Percentiles rank a stretch among this genome's conserved stretches.
phyloP scores from a whole-genome alignment of 345 rosid species.

The Bruguiera gymnorhiza region DNA sequence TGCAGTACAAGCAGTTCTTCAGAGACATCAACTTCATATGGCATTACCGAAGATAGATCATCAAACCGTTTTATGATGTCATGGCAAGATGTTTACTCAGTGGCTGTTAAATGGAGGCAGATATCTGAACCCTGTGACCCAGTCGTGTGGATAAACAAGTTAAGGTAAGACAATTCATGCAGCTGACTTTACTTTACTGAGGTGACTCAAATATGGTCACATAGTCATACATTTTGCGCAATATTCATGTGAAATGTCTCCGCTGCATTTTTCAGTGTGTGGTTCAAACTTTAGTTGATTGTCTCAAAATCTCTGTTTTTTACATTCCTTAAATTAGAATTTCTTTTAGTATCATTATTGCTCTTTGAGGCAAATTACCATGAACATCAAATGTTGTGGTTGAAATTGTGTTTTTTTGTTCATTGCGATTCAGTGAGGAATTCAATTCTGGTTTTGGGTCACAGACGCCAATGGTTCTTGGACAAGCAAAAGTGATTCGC shows the following conservation, averaged over 20 bases:
- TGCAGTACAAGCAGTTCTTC: constrained; percentile 82
- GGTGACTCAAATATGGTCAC: constrained; percentile 5
- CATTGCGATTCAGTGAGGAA: constrained; percentile 61
- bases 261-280: neutral
- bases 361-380: too few species aligned
- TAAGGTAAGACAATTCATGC: constrained; percentile 48
- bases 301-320: neutral
- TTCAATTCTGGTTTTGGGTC: constrained; percentile 96
- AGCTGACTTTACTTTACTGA: constrained; percentile 1
- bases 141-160: constrained; percentile 93
- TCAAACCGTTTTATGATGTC: constrained; percentile 54
- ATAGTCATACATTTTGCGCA: neutral
- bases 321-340: too few species aligned
- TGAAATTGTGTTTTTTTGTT: too few species aligned
- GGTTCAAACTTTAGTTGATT: neutral
- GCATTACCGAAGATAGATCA: constrained; percentile 59
- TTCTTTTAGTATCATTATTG: too few species aligned
- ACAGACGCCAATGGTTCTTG: constrained; percentile 86
- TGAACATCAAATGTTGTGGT: too few species aligned
- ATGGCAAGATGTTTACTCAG: constrained; percentile 82
- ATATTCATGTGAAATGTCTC: neutral
- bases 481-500: constrained; percentile 87
- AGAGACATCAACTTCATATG: constrained; percentile 63
- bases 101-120: constrained; percentile 97
- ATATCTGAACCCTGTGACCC: constrained; percentile 99